Conservation (phyloP, 306 rosid species). For the Pterocarpus macrocarpus region DNA sequence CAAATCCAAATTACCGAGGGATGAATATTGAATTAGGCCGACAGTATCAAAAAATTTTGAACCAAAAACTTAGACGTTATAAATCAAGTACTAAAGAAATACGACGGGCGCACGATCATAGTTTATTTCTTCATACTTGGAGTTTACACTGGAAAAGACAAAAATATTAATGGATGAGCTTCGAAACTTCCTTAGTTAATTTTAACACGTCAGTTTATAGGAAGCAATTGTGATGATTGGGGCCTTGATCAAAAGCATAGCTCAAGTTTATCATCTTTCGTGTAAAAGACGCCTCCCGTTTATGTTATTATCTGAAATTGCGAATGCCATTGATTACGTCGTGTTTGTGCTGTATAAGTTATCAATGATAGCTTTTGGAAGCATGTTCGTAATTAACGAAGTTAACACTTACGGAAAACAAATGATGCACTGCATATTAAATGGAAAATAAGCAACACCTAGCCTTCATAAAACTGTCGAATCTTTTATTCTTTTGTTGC, state of each 20-base stretch:
- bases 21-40: neutral
- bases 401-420: no score
- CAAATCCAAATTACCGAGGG: neutral
- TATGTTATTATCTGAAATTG: neutral
- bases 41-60: neutral
- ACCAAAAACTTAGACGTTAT: constrained; percentile 6
- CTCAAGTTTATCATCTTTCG: neutral
- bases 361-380: no score
- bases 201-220: neutral
- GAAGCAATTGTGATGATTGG: constrained; percentile 12
- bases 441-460: no score
- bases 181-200: constrained; percentile 4
- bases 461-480: neutral
- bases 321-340: neutral
- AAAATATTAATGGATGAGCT: neutral
- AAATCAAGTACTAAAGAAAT: neutral
- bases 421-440: no score
- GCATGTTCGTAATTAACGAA: neutral
- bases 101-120: neutral
- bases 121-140: neutral
- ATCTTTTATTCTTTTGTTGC: neutral
- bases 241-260: constrained; percentile 9
- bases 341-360: neutral
- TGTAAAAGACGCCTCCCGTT: neutral
- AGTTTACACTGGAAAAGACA: neutral